These are phyloP conservation scores for Plectosphaerella plurivora DNA, from an alignment of 2,329 filamentous ascomycete genomes.

Conservation along the genomic window DNA sequence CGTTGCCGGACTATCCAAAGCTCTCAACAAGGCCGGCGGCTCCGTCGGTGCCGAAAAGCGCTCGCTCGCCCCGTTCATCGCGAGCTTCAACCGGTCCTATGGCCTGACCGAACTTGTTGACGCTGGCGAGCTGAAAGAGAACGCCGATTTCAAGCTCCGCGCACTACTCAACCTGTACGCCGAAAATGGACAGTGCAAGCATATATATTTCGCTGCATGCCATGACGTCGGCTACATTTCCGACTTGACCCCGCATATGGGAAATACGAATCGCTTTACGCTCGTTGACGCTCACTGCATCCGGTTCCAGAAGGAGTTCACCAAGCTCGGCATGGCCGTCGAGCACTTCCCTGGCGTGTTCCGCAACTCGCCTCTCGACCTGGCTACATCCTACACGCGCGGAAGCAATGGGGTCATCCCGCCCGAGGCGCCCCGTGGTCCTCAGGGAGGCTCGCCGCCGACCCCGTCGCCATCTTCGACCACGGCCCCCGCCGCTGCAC, in stretches of 20 bases:
- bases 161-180: constrained; percentile 44
- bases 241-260: constrained; percentile 47
- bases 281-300: constrained; percentile 43
- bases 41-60: constrained; percentile 50
- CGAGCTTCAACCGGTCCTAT: constrained; percentile 52
- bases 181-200: constrained; percentile 57
- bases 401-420: too few relatives aligned
- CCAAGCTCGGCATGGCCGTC: constrained; percentile 42
- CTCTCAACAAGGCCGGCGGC: constrained; percentile 31
- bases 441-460: too few relatives aligned
- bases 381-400: neutral
- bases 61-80: constrained; percentile 49
- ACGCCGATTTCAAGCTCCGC: constrained; percentile 56
- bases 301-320: constrained; percentile 47
- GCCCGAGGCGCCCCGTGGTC: too few relatives aligned
- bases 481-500: too few relatives aligned
- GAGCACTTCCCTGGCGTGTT: constrained; percentile 50
- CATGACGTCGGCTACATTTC: constrained; percentile 30
- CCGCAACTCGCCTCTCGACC: constrained; percentile 30
- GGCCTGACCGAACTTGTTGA: constrained; percentile 59
- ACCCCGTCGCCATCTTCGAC: too few relatives aligned
- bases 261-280: constrained; percentile 46
- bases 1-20: constrained; percentile 46
- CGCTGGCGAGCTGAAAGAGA: constrained; percentile 55
- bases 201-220: constrained; percentile 60